A percentile compares a stretch with the other conserved stretches of the same genome.
Evolutionary conservation across 768 basidiomycete species (phyloP).

Genomic region (Mycena polygramma): DNA sequence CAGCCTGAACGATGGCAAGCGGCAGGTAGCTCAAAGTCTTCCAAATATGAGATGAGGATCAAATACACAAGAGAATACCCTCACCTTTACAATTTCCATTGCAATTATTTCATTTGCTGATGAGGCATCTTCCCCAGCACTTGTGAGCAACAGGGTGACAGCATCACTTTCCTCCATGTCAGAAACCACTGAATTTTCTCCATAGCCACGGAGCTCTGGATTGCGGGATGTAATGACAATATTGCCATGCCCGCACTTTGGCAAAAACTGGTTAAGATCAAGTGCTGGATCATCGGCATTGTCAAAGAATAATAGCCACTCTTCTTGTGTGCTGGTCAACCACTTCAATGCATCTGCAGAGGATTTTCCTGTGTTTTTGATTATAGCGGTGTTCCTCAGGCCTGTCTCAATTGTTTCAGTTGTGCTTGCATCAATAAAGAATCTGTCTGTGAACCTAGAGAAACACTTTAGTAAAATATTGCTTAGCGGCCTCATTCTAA

Average conservation of each 20-base stretch:
- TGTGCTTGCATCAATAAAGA: slow-evolving; percentile 17
- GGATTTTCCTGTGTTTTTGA: background rate
- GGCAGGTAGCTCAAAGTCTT: slow-evolving; percentile 17
- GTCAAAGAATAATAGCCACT: slow-evolving; percentile 18
- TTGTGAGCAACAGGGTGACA: slow-evolving; percentile 7
- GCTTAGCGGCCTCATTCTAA: background rate
- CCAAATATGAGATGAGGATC: background rate
- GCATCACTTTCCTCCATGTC: slow-evolving; percentile 18
- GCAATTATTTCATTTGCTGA: background rate
- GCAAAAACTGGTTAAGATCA: slow-evolving; percentile 15
- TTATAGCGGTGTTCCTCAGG: slow-evolving; percentile 15
- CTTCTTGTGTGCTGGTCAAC: background rate
- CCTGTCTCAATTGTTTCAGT: slow-evolving; percentile 13
- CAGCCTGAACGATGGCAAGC: slow-evolving; percentile 25
- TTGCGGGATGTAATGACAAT: slow-evolving; percentile 32
- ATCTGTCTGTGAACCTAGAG: slow-evolving; percentile 22
- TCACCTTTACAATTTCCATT: slow-evolving; percentile 25
- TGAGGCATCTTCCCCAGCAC: background rate
- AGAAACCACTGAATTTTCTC: background rate
- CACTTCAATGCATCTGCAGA: slow-evolving; percentile 11
- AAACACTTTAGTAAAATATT: background rate
- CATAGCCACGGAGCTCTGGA: background rate
- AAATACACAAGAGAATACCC: background rate
- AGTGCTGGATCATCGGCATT: slow-evolving; percentile 20
- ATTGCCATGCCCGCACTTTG: slow-evolving; percentile 25